phyloP scores from a whole-genome alignment of 2,329 filamentous ascomycete species.

The Chaetomium olivaceum region DNA sequence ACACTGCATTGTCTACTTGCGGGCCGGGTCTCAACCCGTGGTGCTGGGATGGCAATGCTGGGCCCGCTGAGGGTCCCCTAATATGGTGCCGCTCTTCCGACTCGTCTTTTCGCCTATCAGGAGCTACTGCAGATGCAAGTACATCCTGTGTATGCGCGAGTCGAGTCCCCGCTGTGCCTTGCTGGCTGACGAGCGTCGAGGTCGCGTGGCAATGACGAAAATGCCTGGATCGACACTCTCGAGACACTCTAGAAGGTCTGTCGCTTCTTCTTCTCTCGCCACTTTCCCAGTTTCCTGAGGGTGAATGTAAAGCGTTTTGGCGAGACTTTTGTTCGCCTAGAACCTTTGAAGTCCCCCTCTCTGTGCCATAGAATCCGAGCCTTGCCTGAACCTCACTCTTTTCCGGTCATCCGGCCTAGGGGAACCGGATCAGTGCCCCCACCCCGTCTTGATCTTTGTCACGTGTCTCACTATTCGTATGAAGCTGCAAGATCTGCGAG shows the following conservation, averaged over 20 bases:
- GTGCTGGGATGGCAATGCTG: background rate
- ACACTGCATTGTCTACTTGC: background rate
- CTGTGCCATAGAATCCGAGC: background rate
- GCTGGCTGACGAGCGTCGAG: background rate
- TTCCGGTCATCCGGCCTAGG: no score
- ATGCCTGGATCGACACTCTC: background rate
- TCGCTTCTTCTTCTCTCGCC: background rate
- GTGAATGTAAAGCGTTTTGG: background rate
- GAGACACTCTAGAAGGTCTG: background rate
- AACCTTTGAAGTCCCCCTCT: background rate
- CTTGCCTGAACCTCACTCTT: background rate
- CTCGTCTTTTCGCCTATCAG: background rate
- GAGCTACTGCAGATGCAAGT: background rate
- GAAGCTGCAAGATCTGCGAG: background rate
- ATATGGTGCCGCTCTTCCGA: background rate
- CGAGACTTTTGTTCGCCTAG: background rate
- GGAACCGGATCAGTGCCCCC: no score
- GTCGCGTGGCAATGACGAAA: background rate
- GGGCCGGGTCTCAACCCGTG: background rate
- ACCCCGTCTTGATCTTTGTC: no score
- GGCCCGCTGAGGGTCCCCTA: background rate
- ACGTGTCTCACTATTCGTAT: background rate
- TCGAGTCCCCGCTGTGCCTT: background rate
- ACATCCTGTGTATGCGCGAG: background rate
- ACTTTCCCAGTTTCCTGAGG: background rate